These are phyloP conservation scores for Syzygium aromaticum DNA, from an alignment of 345 rosid species.

Conservation along the genomic window DNA sequence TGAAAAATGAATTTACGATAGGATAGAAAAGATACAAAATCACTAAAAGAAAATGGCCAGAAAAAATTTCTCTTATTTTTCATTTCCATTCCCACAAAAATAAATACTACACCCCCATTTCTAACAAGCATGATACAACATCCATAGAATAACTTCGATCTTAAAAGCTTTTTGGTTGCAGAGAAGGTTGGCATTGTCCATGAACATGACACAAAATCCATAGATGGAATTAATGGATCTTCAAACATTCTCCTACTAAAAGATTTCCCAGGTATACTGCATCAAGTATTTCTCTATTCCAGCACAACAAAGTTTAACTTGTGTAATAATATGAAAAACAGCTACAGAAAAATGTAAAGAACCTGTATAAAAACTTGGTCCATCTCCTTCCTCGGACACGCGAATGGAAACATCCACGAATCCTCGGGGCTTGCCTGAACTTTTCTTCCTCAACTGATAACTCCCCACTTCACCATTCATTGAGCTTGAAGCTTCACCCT, in stretches of 20 bases:
- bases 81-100: background rate
- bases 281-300: background rate
- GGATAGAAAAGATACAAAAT: background rate
- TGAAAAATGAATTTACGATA: background rate
- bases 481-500: constrained; percentile 14
- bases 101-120: background rate
- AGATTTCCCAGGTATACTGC: background rate
- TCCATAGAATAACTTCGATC: background rate
- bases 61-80: background rate
- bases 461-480: constrained; percentile 54
- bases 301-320: background rate
- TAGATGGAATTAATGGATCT: background rate
- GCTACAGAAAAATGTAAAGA: background rate
- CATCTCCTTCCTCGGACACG: constrained; percentile 39
- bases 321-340: background rate
- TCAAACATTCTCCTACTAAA: background rate
- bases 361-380: constrained; percentile 32
- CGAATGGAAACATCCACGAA: constrained; percentile 72
- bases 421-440: constrained; percentile 61
- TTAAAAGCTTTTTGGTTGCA: background rate
- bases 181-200: background rate
- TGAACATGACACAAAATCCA: background rate
- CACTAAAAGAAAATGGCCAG: background rate
- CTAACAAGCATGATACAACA: background rate
- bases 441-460: constrained; percentile 67